Conservation (phyloP, 2,329 filamentous ascomycete species). For the Neurospora sp. region DNA sequence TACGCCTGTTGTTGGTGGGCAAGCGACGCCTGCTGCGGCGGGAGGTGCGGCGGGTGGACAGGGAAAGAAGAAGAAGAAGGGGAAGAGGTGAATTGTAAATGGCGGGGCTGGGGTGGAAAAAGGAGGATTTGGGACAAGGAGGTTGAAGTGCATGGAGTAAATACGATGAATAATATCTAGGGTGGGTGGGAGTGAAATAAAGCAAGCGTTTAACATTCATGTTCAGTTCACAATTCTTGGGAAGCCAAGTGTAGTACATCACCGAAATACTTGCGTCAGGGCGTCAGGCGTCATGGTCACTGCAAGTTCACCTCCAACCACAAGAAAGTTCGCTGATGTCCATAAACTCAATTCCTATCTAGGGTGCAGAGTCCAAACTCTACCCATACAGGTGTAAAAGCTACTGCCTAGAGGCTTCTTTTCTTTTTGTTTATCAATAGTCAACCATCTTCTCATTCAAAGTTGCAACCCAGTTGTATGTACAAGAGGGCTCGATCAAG, state of each 20-base stretch:
- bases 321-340: not conserved
- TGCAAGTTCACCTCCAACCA: not conserved
- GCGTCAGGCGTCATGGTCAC: not conserved
- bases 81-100: slow-evolving; percentile 45
- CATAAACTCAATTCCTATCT: not conserved
- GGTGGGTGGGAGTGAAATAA: not conserved
- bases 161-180: not conserved
- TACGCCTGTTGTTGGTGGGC: slow-evolving; percentile 20
- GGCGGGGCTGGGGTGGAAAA: not conserved
- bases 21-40: slow-evolving; percentile 15
- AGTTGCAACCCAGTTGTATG: not conserved
- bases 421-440: not conserved
- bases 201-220: not conserved
- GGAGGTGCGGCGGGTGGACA: slow-evolving; percentile 28
- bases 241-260: not conserved
- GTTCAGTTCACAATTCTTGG: not conserved
- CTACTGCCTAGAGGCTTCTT: not conserved
- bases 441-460: not conserved
- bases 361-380: not conserved
- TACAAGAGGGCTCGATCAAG: not conserved
- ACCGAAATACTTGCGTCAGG: not conserved
- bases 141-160: not conserved
- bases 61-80: slow-evolving; percentile 66
- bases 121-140: not conserved
- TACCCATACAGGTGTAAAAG: not conserved